Conservation (phyloP, 805 yeast genomes). For the Saccharomycopsis capsularis region DNA sequence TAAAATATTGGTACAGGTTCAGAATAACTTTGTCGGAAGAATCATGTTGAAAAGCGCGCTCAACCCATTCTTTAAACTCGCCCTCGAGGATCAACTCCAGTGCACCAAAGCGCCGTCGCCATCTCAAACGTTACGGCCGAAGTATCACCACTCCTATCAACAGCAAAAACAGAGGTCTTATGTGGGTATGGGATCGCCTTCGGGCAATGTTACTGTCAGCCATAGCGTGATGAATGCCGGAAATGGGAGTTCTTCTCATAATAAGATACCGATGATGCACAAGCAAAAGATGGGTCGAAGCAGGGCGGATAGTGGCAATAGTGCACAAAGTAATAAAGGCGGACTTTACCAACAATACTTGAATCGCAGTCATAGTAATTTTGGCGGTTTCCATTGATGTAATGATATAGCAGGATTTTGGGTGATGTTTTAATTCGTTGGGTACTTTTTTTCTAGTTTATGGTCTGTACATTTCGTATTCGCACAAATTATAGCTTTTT, state of each 20-base stretch:
- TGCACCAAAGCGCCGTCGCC: too few species aligned
- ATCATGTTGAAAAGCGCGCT: conserved; percentile 7
- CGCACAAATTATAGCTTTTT: not conserved
- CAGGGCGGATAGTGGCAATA: too few species aligned
- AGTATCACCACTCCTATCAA: not conserved
- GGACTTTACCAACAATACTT: too few species aligned
- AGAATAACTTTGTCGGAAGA: conserved; percentile 7
- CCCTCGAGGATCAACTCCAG: not conserved
- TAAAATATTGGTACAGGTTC: conserved; percentile 2
- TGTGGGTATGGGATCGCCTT: not conserved
- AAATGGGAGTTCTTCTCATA: too few species aligned
- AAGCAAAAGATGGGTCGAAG: too few species aligned
- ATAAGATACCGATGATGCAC: too few species aligned
- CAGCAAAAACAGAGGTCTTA: not conserved
- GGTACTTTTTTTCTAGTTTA: not conserved
- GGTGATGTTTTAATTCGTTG: not conserved
- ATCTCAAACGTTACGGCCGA: too few species aligned
- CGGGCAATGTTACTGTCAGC: not conserved
- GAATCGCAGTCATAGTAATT: too few species aligned
- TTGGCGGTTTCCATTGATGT: not conserved
- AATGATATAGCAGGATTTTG: not conserved
- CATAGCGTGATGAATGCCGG: too few species aligned
- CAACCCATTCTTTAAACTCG: conserved; percentile 13
- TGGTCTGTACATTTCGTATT: too few species aligned
- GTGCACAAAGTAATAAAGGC: too few species aligned